Conservation (phyloP, 805 yeast species). For the Candida oleophila region DNA sequence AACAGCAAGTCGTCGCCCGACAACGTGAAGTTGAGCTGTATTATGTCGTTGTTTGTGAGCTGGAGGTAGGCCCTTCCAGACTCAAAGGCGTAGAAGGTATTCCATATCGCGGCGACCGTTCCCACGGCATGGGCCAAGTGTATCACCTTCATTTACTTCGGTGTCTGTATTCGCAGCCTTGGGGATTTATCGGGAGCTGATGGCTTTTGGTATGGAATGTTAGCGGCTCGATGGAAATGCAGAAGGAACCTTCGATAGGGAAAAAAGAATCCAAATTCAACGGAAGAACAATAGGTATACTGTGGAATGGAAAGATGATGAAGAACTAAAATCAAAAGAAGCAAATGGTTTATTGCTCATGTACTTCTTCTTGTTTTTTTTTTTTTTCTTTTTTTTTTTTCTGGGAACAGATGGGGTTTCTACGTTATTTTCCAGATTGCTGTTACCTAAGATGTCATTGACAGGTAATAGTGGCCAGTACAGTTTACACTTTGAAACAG, state of each 20-base stretch:
- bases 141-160: not conserved
- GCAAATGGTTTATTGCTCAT: no score
- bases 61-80: constrained; percentile 35
- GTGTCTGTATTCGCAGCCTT: not conserved
- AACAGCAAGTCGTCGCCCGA: constrained; percentile 25
- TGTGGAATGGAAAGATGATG: no score
- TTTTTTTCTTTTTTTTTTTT: not conserved
- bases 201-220: no score
- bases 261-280: no score
- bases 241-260: no score
- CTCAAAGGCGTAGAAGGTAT: constrained; percentile 33
- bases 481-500: not conserved
- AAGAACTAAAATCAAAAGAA: no score
- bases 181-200: no score
- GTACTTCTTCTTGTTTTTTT: no score
- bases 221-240: no score
- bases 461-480: not conserved
- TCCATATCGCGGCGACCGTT: constrained; percentile 18
- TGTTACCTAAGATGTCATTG: not conserved
- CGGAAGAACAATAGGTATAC: not conserved
- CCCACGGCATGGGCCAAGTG: not conserved
- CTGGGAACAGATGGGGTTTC: not conserved
- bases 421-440: not conserved
- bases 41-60: constrained; percentile 35
- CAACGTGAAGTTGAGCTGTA: constrained; percentile 34